These are phyloP conservation scores for Claviceps spartinae DNA, from an alignment of 2,329 filamentous ascomycete genomes.

Conservation along the genomic window DNA sequence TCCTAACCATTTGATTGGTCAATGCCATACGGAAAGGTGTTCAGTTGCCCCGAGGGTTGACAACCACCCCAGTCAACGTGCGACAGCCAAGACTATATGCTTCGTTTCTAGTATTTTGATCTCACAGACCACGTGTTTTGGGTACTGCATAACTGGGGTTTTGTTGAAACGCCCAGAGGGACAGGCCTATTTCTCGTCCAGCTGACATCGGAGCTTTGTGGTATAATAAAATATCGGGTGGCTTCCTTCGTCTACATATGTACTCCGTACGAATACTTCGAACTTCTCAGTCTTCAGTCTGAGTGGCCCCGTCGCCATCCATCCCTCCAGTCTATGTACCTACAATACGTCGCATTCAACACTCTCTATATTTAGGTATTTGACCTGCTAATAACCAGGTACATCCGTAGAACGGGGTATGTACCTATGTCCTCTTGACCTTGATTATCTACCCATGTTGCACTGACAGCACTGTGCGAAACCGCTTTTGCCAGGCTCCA, in stretches of 20 bases:
- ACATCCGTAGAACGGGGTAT: no score
- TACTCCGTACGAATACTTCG: neutral
- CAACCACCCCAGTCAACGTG: neutral
- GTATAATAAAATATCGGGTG: neutral
- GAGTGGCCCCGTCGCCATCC: no score
- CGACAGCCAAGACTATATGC: slow-evolving; percentile 1
- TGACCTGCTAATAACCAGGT: no score
- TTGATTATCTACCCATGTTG: no score
- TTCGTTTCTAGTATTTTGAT: slow-evolving; percentile 1
- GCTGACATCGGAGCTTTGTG: slow-evolving; percentile 4
- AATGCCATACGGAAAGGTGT: neutral
- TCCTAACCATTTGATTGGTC: slow-evolving; percentile 4
- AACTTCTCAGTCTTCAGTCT: no score
- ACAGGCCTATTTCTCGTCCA: neutral
- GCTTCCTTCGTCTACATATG: neutral
- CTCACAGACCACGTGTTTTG: neutral
- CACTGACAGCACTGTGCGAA: neutral
- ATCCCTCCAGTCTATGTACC: no score
- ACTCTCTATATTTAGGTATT: no score
- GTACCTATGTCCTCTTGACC: no score
- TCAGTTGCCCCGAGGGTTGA: neutral
- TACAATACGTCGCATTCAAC: no score
- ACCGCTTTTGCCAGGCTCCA: neutral
- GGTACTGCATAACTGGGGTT: neutral
- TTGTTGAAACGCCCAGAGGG: neutral